Conservation (phyloP, 371 early-diverging fungal genomes). For the Mucor indicus region DNA sequence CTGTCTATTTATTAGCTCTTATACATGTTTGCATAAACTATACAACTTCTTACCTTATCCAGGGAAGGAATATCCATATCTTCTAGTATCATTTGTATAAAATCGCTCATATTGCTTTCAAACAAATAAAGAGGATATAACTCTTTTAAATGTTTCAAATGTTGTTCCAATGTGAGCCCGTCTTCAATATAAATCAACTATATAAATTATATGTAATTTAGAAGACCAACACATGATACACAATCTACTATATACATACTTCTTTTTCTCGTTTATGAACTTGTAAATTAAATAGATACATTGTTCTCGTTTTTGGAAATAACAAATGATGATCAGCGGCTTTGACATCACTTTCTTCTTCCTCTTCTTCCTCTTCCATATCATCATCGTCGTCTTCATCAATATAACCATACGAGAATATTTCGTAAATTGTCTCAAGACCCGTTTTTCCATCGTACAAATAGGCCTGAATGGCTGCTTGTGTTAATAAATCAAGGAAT, state of each 20-base stretch:
- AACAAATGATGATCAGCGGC: constrained; percentile 51
- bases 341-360: constrained; percentile 36
- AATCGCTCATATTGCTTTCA: constrained; percentile 45
- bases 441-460: constrained; percentile 54
- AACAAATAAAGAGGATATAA: constrained; percentile 46
- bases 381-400: too few species aligned
- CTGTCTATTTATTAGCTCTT: too few species aligned
- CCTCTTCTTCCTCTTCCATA: too few species aligned
- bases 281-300: constrained; percentile 45
- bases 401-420: constrained; percentile 58
- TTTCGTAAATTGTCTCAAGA: constrained; percentile 50
- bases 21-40: too few species aligned
- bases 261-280: constrained; percentile 48
- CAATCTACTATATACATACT: too few species aligned
- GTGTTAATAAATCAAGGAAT: constrained; percentile 57
- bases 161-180: constrained; percentile 37
- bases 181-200: constrained; percentile 40
- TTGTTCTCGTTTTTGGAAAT: constrained; percentile 50
- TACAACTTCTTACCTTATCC: constrained; percentile 47
- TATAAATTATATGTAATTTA: too few species aligned
- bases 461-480: constrained; percentile 61
- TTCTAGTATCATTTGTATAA: constrained; percentile 42
- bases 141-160: constrained; percentile 48
- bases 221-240: too few species aligned
- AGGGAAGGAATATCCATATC: constrained; percentile 40